A percentile compares a stretch with the other conserved stretches of the same genome.
These are phyloP conservation scores for Xylariales sp. DNA, from an alignment of 2,329 filamentous ascomycete genomes.

Conservation along the genomic window DNA sequence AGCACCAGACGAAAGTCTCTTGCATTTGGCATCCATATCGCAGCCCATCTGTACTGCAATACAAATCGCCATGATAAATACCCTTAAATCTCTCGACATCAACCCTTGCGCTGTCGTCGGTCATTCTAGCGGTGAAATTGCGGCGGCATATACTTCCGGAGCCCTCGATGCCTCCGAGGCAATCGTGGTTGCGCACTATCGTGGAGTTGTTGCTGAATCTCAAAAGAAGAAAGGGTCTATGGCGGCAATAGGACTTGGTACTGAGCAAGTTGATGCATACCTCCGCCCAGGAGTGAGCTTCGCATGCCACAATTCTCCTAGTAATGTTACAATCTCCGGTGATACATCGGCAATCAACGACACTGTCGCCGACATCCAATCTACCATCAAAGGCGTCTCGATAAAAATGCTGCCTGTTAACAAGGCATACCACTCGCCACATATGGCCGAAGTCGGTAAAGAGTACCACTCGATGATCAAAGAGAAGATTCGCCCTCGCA, in stretches of 20 bases:
- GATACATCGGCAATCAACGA: conserved; percentile 9
- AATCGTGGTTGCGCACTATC: conserved; percentile 41
- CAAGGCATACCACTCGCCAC: conserved; percentile 23
- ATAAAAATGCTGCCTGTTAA: conserved; percentile 2
- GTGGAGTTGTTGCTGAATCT: conserved; percentile 34
- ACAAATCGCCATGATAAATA: conserved; percentile 56
- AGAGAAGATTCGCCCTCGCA: background rate
- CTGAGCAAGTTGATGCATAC: conserved; percentile 36
- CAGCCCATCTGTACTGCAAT: conserved; percentile 57
- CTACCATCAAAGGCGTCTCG: background rate
- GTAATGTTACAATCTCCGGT: conserved; percentile 24
- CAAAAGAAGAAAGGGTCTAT: conserved; percentile 42
- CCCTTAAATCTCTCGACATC: conserved; percentile 52
- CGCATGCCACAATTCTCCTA: conserved; percentile 47
- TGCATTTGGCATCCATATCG: conserved; percentile 13
- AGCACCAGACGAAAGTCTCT: background rate
- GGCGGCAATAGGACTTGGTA: conserved; percentile 47
- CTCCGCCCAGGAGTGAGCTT: conserved; percentile 45
- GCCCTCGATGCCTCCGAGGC: conserved; percentile 40
- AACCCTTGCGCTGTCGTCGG: conserved; percentile 50
- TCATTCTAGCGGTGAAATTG: conserved; percentile 57
- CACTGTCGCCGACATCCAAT: conserved; percentile 3
- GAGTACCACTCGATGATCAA: background rate
- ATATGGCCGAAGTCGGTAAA: conserved; percentile 14
- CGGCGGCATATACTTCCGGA: conserved; percentile 55